phyloP scores from a whole-genome alignment of 192 early-diverging fungal species.

The Endogone sp. region DNA sequence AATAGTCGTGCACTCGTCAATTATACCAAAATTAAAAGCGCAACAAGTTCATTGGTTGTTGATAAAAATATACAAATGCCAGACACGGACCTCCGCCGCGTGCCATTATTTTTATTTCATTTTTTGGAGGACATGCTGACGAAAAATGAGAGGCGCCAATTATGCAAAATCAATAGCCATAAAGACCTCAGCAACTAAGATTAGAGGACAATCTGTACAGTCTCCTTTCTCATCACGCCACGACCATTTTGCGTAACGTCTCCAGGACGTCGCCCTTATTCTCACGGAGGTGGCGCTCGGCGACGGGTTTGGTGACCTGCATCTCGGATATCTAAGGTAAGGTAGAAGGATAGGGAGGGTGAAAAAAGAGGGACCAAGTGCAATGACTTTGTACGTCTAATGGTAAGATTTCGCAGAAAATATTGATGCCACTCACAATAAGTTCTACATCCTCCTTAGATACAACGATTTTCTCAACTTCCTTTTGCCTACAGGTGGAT shows the following conservation, averaged over 20 bases:
- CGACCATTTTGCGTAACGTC: slow-evolving; percentile 35
- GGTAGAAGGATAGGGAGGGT: background rate
- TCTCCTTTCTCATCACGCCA: background rate
- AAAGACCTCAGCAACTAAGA: background rate
- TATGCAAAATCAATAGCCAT: too few species aligned
- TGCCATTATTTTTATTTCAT: too few species aligned
- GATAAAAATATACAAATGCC: too few species aligned
- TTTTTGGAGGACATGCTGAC: too few species aligned
- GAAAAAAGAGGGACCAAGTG: slow-evolving; percentile 5
- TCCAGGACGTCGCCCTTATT: slow-evolving; percentile 40
- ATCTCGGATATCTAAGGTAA: slow-evolving; percentile 37
- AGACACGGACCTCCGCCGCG: too few species aligned
- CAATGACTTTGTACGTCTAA: too few species aligned
- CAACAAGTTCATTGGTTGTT: too few species aligned
- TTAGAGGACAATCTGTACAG: background rate
- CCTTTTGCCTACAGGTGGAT: slow-evolving; percentile 30
- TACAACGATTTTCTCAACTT: slow-evolving; percentile 38
- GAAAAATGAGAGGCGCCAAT: too few species aligned
- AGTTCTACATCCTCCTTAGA: slow-evolving; percentile 50
- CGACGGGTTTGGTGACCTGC: slow-evolving; percentile 38
- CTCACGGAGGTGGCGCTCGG: slow-evolving; percentile 45
- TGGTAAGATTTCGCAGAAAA: too few species aligned
- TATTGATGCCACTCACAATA: slow-evolving; percentile 28
- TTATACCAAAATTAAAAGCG: too few species aligned
- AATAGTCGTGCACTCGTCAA: too few species aligned